Percentiles rank a stretch among this genome's conserved stretches.
phyloP scores from a whole-genome alignment of 2,329 filamentous ascomycete species.

The Exophiala sideris region DNA sequence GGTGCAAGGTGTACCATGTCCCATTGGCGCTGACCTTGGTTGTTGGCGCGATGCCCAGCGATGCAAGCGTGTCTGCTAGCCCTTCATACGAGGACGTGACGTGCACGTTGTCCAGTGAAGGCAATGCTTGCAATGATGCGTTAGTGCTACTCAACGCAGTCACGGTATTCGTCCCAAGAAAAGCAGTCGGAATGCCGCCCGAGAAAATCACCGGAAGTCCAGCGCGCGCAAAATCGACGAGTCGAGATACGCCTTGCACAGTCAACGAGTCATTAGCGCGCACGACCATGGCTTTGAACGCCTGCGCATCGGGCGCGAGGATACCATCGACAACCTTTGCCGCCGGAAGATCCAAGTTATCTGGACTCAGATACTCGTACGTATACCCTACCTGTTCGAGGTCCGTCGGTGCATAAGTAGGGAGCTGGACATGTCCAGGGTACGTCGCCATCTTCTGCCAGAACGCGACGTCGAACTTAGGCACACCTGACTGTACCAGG shows the following conservation, averaged over 20 bases:
- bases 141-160: conserved; percentile 12
- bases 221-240: conserved; percentile 36
- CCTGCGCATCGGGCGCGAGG: conserved; percentile 40
- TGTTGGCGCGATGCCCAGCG: conserved; percentile 34
- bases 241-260: conserved; percentile 31
- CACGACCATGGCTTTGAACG: conserved; percentile 45
- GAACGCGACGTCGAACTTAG: conserved; percentile 43
- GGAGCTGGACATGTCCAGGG: neutral
- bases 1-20: conserved; percentile 39
- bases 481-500: conserved; percentile 39
- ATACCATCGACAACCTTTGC: conserved; percentile 37
- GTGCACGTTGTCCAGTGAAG: conserved; percentile 36
- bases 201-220: conserved; percentile 45
- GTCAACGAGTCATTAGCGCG: conserved; percentile 38
- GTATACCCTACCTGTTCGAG: conserved; percentile 34
- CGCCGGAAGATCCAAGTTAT: conserved; percentile 41
- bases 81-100: conserved; percentile 29
- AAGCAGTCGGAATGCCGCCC: conserved; percentile 31
- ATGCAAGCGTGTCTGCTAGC: conserved; percentile 33
- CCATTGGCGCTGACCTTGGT: conserved; percentile 30
- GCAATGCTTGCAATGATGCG: conserved; percentile 29
- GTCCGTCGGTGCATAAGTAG: conserved; percentile 16
- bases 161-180: conserved; percentile 19
- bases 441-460: conserved; percentile 25
- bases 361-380: conserved; percentile 46